Conservation (phyloP, 306 rosid species). For the Quercus rubra region DNA sequence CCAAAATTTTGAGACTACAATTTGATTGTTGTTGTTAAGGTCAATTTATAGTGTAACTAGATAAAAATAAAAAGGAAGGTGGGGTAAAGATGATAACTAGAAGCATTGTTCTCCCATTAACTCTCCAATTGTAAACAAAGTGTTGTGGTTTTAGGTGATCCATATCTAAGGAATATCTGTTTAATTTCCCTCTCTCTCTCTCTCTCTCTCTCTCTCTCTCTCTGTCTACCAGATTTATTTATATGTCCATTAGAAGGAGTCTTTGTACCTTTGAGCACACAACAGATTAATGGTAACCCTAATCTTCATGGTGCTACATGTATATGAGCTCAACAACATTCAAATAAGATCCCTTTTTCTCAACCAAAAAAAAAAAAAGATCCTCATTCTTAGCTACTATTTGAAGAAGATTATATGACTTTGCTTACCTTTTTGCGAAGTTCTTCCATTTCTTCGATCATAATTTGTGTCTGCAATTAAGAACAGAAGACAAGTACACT, state of each 20-base stretch:
- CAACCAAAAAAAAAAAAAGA: not conserved
- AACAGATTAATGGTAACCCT: not conserved
- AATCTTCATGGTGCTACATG: not conserved
- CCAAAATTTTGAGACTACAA: too few relatives aligned
- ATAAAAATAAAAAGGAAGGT: not conserved
- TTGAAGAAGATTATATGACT: not conserved
- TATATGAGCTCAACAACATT: too few relatives aligned
- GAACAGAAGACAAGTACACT: not conserved
- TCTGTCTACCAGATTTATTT: not conserved
- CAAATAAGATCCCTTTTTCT: not conserved
- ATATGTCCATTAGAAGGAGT: not conserved
- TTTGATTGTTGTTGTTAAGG: not conserved
- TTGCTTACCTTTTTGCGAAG: conserved; percentile 65
- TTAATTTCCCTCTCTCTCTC: not conserved
- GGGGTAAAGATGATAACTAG: not conserved
- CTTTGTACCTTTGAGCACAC: not conserved
- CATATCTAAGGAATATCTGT: not conserved
- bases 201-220: not conserved
- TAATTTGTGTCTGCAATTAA: conserved; percentile 64
- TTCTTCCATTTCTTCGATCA: conserved; percentile 79
- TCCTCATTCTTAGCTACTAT: not conserved
- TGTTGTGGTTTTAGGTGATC: not conserved
- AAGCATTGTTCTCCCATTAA: not conserved
- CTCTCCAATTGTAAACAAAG: too few relatives aligned
- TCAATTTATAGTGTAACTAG: not conserved